Percentiles rank a stretch among this genome's conserved stretches.
These are phyloP conservation scores for Xylaria sp. DNA, from an alignment of 2,329 filamentous ascomycete species.

Conservation along the genomic window DNA sequence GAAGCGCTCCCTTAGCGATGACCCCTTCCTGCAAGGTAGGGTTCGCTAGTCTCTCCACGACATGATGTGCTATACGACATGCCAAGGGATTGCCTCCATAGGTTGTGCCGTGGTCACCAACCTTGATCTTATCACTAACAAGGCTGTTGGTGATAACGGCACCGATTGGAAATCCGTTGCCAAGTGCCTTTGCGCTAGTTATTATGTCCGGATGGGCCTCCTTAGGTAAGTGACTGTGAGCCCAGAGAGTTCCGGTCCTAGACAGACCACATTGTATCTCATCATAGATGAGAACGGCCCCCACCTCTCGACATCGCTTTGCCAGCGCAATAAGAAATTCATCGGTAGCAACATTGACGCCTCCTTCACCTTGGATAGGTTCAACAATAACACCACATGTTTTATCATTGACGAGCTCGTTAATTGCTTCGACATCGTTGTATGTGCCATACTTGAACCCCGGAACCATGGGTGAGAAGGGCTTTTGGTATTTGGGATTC, in stretches of 20 bases:
- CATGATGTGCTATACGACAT: constrained; percentile 84
- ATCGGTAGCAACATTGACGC: constrained; percentile 83
- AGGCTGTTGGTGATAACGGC: constrained; percentile 73
- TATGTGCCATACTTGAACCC: constrained; percentile 88
- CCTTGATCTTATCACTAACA: constrained; percentile 73
- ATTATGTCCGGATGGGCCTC: constrained; percentile 93
- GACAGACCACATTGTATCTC: constrained; percentile 96
- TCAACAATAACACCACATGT: constrained; percentile 97
- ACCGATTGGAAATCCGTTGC: constrained; percentile 95
- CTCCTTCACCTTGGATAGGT: constrained; percentile 97
- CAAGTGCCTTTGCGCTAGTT: constrained; percentile 94
- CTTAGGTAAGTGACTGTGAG: constrained; percentile 76
- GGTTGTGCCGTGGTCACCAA: constrained; percentile 91
- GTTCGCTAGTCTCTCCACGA: constrained; percentile 80
- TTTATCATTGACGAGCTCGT: constrained; percentile 79
- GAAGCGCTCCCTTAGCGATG: constrained; percentile 68
- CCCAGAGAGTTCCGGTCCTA: constrained; percentile 91
- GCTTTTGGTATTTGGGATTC: constrained; percentile 96
- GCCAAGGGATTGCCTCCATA: constrained; percentile 94
- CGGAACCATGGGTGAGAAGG: constrained; percentile 94
- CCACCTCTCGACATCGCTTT: constrained; percentile 84
- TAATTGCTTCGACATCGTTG: constrained; percentile 81
- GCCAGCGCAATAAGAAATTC: constrained; percentile 89
- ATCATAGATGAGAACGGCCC: constrained; percentile 90
- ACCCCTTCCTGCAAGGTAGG: constrained; percentile 77